A percentile compares a stretch with the other conserved stretches of the same genome.
Evolutionary conservation across 2,329 filamentous ascomycete genomes (phyloP).

Genomic region (Calonectria multiphialidica): DNA sequence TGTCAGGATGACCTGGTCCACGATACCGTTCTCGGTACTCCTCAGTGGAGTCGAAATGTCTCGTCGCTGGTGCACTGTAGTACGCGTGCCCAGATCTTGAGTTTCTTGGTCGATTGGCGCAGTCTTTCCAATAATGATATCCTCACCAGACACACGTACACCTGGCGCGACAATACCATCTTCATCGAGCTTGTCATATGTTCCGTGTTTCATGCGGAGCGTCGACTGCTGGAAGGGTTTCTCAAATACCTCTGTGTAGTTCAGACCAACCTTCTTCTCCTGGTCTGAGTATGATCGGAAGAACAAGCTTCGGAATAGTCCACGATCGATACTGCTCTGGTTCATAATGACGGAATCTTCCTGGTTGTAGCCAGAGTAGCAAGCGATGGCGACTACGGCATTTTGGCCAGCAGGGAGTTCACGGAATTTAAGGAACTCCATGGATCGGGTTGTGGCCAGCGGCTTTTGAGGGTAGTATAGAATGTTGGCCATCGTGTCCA

Average conservation of each 20-base stretch:
- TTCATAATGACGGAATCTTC: conserved; percentile 99
- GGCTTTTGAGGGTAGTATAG: conserved; percentile 99
- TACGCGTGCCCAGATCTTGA: conserved; percentile 93
- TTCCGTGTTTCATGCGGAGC: conserved; percentile 91
- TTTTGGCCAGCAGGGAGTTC: conserved; percentile 97
- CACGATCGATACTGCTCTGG: conserved; percentile 97
- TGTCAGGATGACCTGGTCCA: conserved; percentile 93
- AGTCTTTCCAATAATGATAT: conserved; percentile 99
- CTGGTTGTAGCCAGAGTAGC: conserved; percentile 99
- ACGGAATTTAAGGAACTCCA: conserved; percentile 99
- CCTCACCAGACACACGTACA: conserved; percentile 94
- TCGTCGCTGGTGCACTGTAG: conserved; percentile 89
- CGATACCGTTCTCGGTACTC: conserved; percentile 96
- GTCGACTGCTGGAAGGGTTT: conserved; percentile 93
- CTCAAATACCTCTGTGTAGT: conserved; percentile 93
- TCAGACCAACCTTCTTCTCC: conserved; percentile 95
- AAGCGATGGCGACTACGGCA: conserved; percentile 96
- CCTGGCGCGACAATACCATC: conserved; percentile 96
- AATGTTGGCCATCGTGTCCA: conserved; percentile 99
- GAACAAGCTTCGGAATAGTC: conserved; percentile 96
- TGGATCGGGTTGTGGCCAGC: conserved; percentile 93
- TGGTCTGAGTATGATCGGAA: conserved; percentile 98
- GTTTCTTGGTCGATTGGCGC: conserved; percentile 93
- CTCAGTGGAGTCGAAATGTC: conserved; percentile 95
- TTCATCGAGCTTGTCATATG: conserved; percentile 97